phyloP scores from a whole-genome alignment of 345 rosid species.

The Isatis tinctoria region DNA sequence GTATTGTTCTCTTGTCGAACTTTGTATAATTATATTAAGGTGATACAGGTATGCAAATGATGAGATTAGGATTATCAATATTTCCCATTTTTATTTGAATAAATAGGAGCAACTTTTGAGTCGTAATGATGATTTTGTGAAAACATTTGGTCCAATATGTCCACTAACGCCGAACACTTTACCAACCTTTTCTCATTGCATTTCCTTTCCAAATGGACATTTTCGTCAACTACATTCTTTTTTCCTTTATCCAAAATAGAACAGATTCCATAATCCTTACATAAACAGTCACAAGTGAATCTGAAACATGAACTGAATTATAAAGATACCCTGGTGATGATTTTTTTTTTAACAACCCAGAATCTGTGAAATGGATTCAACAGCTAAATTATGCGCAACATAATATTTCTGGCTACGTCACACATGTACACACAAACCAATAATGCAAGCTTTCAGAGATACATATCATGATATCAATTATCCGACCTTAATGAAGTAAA shows the following conservation, averaged over 20 bases:
- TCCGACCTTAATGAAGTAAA: too few relatives aligned
- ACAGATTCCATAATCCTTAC: too few relatives aligned
- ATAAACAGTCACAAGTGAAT: too few relatives aligned
- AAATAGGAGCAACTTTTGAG: conserved; percentile 9
- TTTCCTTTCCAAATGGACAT: conserved; percentile 13
- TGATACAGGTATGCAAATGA: conserved; percentile 10
- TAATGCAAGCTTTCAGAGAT: background rate
- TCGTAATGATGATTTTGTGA: conserved; percentile 3
- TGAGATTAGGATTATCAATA: conserved; percentile 7
- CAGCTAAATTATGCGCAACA: background rate
- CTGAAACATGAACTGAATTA: too few relatives aligned
- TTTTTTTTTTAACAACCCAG: background rate
- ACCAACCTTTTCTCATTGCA: background rate
- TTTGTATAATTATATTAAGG: background rate
- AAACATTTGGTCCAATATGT: conserved; percentile 12
- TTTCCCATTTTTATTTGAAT: conserved; percentile 8
- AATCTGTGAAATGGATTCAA: background rate
- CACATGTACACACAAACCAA: background rate
- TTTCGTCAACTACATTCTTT: background rate
- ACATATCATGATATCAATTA: too few relatives aligned
- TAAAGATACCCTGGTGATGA: background rate
- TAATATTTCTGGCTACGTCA: background rate
- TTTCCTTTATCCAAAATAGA: background rate
- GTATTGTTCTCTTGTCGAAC: background rate
- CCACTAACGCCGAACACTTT: conserved; percentile 28